phyloP scores from a whole-genome alignment of 2,329 filamentous ascomycete species.

The Xylaria sp. region DNA sequence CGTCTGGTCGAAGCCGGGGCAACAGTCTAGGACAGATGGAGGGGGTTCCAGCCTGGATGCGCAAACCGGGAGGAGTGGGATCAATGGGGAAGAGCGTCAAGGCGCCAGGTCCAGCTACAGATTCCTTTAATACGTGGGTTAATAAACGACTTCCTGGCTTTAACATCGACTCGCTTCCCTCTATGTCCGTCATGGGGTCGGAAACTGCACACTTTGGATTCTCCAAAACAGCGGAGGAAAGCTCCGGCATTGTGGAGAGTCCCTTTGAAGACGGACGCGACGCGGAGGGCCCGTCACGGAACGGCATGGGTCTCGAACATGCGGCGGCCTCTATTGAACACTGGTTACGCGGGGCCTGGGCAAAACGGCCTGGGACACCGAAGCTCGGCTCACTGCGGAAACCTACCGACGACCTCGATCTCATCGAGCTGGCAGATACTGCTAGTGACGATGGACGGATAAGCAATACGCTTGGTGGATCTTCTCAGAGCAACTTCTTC shows the following conservation, averaged over 20 bases:
- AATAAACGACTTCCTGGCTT: conserved; percentile 85
- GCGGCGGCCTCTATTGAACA: conserved; percentile 88
- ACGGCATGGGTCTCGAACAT: conserved; percentile 75
- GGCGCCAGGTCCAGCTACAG: conserved; percentile 83
- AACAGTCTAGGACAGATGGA: conserved; percentile 48
- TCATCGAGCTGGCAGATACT: conserved; percentile 78
- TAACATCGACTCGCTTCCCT: conserved; percentile 74
- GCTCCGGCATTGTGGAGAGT: conserved; percentile 61
- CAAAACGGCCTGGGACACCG: conserved; percentile 68
- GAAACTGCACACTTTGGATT: conserved; percentile 70
- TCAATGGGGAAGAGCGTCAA: conserved; percentile 78
- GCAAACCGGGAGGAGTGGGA: conserved; percentile 88
- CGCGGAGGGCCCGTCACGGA: conserved; percentile 54
- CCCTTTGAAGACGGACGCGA: conserved; percentile 62
- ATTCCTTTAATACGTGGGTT: conserved; percentile 85
- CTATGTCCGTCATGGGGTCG: conserved; percentile 72
- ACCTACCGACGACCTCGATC: conserved; percentile 64
- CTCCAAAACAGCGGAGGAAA: conserved; percentile 51
- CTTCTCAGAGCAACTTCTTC: conserved; percentile 47
- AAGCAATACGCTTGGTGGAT: conserved; percentile 35
- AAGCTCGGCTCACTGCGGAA: conserved; percentile 55
- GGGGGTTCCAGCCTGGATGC: conserved; percentile 69
- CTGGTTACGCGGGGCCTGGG: conserved; percentile 87
- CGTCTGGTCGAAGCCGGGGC: conserved; percentile 48
- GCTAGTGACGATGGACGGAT: conserved; percentile 64